Conservation (phyloP, 805 yeast genomes). For the Huiozyma sinensis region DNA sequence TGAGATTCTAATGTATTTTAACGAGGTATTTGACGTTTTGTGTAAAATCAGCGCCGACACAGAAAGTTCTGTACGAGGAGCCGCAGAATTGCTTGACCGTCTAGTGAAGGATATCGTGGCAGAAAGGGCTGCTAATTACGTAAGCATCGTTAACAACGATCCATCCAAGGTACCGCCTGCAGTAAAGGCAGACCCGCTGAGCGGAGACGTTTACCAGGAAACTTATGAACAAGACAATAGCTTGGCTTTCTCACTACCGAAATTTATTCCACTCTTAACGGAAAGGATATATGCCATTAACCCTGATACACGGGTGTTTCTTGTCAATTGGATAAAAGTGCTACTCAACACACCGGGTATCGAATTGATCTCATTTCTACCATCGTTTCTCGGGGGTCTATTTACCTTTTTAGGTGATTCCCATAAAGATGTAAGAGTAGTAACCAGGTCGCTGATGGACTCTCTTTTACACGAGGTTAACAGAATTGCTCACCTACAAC, state of each 20-base stretch:
- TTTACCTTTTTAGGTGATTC: constrained; percentile 71
- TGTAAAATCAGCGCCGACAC: constrained; percentile 85
- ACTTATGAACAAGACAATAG: constrained; percentile 41
- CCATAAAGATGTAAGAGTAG: constrained; percentile 77
- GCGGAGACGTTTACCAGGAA: constrained; percentile 51
- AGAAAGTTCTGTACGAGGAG: constrained; percentile 85
- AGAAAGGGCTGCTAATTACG: constrained; percentile 83
- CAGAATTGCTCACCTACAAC: constrained; percentile 60
- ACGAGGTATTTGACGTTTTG: constrained; percentile 87
- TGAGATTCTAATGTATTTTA: constrained; percentile 81
- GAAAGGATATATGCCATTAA: constrained; percentile 89
- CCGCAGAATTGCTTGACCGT: constrained; percentile 86
- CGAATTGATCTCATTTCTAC: constrained; percentile 76
- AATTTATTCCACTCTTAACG: constrained; percentile 81
- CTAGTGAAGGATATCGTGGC: constrained; percentile 89
- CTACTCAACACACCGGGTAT: constrained; percentile 87
- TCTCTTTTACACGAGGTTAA: constrained; percentile 71
- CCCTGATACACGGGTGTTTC: constrained; percentile 83
- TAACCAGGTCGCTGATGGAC: constrained; percentile 69
- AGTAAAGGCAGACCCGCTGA: constrained; percentile 37
- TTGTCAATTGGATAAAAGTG: constrained; percentile 90
- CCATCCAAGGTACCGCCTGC: constrained; percentile 34
- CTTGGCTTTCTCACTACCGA: constrained; percentile 67
- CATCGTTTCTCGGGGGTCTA: constrained; percentile 76
- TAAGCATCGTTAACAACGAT: constrained; percentile 53